phyloP scores from a whole-genome alignment of 192 early-diverging fungal genomes.

The Coemansia sp. region DNA sequence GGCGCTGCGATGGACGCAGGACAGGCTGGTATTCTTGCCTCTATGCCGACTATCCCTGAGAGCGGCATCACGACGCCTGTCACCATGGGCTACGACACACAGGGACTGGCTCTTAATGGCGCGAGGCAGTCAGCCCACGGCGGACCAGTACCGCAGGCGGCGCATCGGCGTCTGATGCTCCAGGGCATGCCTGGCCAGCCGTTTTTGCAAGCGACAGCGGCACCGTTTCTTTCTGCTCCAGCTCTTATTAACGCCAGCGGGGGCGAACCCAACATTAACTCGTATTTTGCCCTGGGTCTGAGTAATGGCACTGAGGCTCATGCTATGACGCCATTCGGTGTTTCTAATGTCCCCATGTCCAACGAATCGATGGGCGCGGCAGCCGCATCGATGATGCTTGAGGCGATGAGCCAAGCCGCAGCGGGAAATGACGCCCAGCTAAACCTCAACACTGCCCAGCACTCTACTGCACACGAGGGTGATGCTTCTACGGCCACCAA shows the following conservation, averaged over 20 bases:
- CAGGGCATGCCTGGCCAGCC: not conserved
- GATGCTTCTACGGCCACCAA: not conserved
- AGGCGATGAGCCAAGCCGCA: constrained; percentile 22
- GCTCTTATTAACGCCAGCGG: constrained; percentile 42
- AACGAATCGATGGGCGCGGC: not conserved
- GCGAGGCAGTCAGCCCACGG: not conserved
- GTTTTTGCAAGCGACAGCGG: constrained; percentile 4
- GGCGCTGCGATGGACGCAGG: constrained; percentile 4
- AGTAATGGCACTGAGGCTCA: constrained; percentile 1
- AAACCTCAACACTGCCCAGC: not conserved
- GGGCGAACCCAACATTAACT: constrained; percentile 37
- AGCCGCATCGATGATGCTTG: constrained; percentile 15
- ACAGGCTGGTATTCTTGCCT: not conserved
- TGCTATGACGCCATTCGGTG: constrained; percentile 13
- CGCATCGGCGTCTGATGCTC: constrained; percentile 8
- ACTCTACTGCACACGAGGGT: not conserved
- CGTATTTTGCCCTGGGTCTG: constrained; percentile 41
- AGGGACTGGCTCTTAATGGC: not conserved
- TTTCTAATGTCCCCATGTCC: not conserved
- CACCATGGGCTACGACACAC: constrained; percentile 10
- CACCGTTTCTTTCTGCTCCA: constrained; percentile 45
- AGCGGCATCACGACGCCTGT: not conserved
- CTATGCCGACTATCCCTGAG: constrained; percentile 38
- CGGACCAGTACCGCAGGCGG: not conserved
- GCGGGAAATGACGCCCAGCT: not conserved